phyloP scores from a whole-genome alignment of 352 stramenopile species.

The Globisporangium okanoganense region DNA sequence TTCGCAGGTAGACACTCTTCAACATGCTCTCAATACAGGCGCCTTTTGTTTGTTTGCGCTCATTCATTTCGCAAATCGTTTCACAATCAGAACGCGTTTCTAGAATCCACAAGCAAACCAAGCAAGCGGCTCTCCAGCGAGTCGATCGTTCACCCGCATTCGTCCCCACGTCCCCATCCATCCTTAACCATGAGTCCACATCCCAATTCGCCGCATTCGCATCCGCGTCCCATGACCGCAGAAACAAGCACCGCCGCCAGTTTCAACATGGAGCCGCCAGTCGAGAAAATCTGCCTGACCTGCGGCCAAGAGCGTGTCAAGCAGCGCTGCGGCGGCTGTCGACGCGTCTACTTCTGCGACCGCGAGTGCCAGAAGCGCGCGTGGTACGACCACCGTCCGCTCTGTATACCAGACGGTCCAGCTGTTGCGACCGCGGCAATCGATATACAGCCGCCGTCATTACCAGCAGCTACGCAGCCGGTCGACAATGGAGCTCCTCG shows the following conservation, averaged over 20 bases:
- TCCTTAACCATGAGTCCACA: slow-evolving; percentile 1
- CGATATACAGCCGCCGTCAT: not conserved
- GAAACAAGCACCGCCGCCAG: not conserved
- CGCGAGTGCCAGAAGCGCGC: slow-evolving; percentile 66
- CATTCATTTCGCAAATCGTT: slow-evolving; percentile 2
- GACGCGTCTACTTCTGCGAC: slow-evolving; percentile 71
- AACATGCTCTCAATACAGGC: not conserved
- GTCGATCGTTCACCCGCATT: not conserved
- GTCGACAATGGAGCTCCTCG: not conserved
- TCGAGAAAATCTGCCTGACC: slow-evolving; percentile 26
- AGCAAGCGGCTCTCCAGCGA: not conserved
- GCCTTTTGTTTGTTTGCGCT: not conserved
- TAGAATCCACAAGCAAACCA: not conserved
- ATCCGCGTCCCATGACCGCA: not conserved
- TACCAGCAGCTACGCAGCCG: slow-evolving; percentile 1
- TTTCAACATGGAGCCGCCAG: not conserved
- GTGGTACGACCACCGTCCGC: slow-evolving; percentile 52
- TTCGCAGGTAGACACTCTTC: not conserved
- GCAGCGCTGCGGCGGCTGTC: slow-evolving; percentile 73
- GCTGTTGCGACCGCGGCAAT: not conserved
- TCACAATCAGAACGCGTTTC: not conserved
- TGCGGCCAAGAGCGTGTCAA: slow-evolving; percentile 45
- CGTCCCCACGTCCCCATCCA: not conserved
- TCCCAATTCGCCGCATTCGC: not conserved
- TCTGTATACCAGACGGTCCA: slow-evolving; percentile 22